These are phyloP conservation scores for Xylaria sp. DNA, from an alignment of 2,329 filamentous ascomycete genomes.

Conservation along the genomic window DNA sequence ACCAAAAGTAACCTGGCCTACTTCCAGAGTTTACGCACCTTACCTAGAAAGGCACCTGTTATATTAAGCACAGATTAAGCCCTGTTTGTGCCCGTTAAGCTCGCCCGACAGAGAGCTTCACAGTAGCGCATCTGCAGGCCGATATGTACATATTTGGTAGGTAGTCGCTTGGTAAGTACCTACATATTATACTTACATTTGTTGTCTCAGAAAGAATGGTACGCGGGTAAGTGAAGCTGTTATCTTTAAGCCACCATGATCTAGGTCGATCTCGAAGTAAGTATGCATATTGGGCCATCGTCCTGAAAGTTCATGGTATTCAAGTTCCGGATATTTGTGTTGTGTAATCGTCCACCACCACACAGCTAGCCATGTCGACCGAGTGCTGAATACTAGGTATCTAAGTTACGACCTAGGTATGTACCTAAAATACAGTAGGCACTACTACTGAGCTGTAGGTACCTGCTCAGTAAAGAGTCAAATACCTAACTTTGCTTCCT, in stretches of 20 bases:
- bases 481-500: not conserved
- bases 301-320: not conserved
- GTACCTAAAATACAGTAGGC: too few species aligned
- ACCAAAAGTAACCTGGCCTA: not conserved
- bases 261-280: too few species aligned
- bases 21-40: not conserved
- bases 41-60: not conserved
- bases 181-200: not conserved
- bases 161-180: not conserved
- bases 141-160: not conserved
- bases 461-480: not conserved
- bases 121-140: not conserved
- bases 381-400: too few species aligned
- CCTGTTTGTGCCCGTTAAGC: not conserved
- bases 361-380: too few species aligned
- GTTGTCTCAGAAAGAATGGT: not conserved
- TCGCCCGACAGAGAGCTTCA: not conserved
- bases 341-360: not conserved
- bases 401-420: too few species aligned
- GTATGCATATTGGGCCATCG: not conserved
- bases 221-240: not conserved
- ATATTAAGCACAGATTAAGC: not conserved
- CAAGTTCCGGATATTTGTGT: too few species aligned
- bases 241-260: not conserved
- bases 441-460: not conserved